Conservation (phyloP, 139 green algal species). For the Gonium pectorale region DNA sequence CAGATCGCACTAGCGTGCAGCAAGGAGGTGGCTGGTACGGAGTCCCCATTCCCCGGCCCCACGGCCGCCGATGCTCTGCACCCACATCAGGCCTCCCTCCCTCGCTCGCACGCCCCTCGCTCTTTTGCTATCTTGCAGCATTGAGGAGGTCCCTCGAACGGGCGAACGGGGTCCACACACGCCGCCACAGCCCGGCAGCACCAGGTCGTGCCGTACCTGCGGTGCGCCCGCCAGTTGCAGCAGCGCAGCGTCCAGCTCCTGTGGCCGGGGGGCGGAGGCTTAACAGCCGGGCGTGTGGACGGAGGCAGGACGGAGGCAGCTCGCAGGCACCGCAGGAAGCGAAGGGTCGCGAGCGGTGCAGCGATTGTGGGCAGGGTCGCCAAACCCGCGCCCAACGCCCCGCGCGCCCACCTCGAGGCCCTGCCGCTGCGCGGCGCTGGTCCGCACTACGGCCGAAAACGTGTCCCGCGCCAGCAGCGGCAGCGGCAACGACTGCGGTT, state of each 20-base stretch:
- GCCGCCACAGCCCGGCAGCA: no score
- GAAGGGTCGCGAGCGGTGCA: not conserved
- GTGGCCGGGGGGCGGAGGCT: not conserved
- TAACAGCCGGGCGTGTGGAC: no score
- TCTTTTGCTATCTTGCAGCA: no score
- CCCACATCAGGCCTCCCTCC: no score
- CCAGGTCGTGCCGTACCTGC: slow-evolving; percentile 1
- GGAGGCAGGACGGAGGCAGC: not conserved
- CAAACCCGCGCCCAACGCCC: not conserved
- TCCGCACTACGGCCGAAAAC: slow-evolving; percentile 64
- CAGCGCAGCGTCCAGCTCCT: slow-evolving; percentile 47
- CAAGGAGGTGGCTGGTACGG: no score
- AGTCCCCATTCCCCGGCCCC: no score
- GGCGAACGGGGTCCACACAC: no score
- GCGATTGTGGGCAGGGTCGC: not conserved
- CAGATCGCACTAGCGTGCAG: no score
- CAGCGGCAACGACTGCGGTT: slow-evolving; percentile 44
- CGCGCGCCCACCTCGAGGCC: slow-evolving; percentile 72
- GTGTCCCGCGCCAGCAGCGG: slow-evolving; percentile 29
- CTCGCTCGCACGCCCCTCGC: no score
- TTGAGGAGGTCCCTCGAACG: no score
- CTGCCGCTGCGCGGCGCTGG: slow-evolving; percentile 67
- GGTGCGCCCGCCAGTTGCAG: slow-evolving; percentile 53
- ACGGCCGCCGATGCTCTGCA: no score
- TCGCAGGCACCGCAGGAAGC: not conserved